A percentile compares a stretch with the other conserved stretches of the same genome.
These are phyloP conservation scores for Taphrina confusa DNA, from an alignment of 1,139 yeast species.

Conservation along the genomic window DNA sequence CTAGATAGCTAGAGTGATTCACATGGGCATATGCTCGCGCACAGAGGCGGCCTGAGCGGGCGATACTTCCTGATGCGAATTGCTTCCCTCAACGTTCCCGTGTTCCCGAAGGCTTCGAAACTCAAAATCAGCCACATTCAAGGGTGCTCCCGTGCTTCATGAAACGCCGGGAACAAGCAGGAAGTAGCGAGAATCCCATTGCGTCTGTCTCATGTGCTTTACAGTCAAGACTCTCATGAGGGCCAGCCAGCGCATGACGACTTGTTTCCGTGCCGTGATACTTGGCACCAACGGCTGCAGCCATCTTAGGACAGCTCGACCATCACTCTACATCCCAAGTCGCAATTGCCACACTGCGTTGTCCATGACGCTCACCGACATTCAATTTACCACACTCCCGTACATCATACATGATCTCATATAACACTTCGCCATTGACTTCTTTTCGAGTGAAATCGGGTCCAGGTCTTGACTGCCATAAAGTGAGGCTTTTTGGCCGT, in stretches of 20 bases:
- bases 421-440: background rate
- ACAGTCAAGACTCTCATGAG: too few relatives aligned
- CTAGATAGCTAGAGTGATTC: too few relatives aligned
- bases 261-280: too few relatives aligned
- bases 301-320: too few relatives aligned
- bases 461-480: background rate
- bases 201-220: conserved; percentile 12
- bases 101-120: background rate
- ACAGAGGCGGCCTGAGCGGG: background rate
- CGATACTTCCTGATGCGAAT: background rate
- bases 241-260: too few relatives aligned
- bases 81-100: conserved; percentile 6
- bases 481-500: background rate
- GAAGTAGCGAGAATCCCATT: conserved; percentile 1
- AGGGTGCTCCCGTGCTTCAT: background rate
- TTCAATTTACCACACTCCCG: background rate
- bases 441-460: background rate
- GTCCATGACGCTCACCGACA: background rate
- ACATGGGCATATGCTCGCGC: too few relatives aligned
- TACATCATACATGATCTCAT: background rate
- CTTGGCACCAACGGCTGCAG: too few relatives aligned
- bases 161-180: background rate
- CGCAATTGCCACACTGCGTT: background rate
- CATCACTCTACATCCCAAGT: too few relatives aligned
- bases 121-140: conserved; percentile 10